phyloP scores from a whole-genome alignment of 2,329 filamentous ascomycete species.

The Mollisia scopiformis region DNA sequence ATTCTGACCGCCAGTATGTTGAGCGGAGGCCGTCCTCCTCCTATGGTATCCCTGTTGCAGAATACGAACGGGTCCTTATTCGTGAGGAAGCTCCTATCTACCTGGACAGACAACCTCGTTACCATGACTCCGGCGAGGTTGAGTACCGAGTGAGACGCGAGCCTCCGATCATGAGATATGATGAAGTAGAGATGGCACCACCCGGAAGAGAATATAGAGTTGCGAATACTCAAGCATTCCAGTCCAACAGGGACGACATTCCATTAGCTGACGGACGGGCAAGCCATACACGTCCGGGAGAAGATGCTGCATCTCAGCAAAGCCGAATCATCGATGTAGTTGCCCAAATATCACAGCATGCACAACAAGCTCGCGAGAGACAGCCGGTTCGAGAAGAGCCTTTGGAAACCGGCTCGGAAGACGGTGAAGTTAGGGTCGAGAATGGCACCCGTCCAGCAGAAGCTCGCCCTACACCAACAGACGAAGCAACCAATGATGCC shows the following conservation, averaged over 20 bases:
- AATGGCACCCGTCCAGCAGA: conserved; percentile 13
- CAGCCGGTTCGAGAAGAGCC: conserved; percentile 23
- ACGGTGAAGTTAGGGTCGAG: conserved; percentile 39
- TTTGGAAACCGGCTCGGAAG: conserved; percentile 39
- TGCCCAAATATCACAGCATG: conserved; percentile 34
- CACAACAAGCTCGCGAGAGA: conserved; percentile 27
- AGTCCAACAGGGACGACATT: conserved; percentile 20
- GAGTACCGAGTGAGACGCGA: conserved; percentile 26
- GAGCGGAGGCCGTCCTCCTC: conserved; percentile 15
- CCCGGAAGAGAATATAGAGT: conserved; percentile 17
- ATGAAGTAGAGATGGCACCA: conserved; percentile 14
- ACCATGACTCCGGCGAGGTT: conserved; percentile 23
- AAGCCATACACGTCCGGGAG: conserved; percentile 10
- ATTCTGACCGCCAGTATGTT: conserved; percentile 8
- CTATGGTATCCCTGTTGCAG: conserved; percentile 11
- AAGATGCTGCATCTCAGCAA: conserved; percentile 26
- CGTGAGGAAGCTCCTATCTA: conserved; percentile 25
- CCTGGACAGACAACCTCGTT: conserved; percentile 20
- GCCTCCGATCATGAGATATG: conserved; percentile 20
- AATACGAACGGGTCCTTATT: conserved; percentile 22
- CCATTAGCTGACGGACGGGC: background rate
- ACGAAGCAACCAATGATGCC: conserved; percentile 39
- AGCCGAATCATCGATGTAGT: conserved; percentile 32
- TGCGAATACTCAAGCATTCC: conserved; percentile 22
- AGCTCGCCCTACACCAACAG: conserved; percentile 12